Evolutionary conservation across 192 early-diverging fungal genomes (phyloP).

Genomic region (Umbelopsis sp.): DNA sequence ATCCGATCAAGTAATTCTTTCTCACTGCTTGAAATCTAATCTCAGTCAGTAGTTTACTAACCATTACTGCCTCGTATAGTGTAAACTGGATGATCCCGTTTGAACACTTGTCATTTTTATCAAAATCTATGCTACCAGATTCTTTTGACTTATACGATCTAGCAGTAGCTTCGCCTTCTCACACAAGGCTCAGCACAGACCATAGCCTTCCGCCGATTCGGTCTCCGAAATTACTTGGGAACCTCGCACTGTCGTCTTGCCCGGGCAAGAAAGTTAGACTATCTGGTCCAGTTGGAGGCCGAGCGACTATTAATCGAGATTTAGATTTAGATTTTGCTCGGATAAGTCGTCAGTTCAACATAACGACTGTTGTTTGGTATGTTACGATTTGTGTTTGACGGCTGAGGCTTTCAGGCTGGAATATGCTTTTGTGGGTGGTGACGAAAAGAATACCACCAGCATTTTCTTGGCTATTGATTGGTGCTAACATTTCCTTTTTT

Average conservation of each 20-base stretch:
- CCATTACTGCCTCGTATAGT: conserved; percentile 1
- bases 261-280: conserved; percentile 83
- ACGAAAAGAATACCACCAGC: conserved; percentile 2
- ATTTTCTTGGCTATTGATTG: conserved; percentile 13
- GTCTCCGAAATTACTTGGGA: conserved; percentile 43
- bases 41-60: neutral
- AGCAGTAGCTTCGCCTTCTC: neutral
- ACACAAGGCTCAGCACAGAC: neutral
- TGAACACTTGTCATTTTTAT: conserved; percentile 24
- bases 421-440: neutral
- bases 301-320: conserved; percentile 72
- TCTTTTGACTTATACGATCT: conserved; percentile 28
- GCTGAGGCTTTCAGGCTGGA: too few species aligned
- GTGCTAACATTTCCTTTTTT: conserved; percentile 4
- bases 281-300: conserved; percentile 67
- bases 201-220: neutral
- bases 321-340: conserved; percentile 73
- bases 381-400: neutral
- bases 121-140: conserved; percentile 3
- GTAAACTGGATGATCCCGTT: conserved; percentile 38
- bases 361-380: conserved; percentile 70
- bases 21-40: too few species aligned
- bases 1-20: conserved; percentile 40
- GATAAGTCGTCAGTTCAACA: conserved; percentile 49
- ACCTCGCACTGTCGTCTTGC: conserved; percentile 69